Evolutionary conservation across 768 basidiomycete species (phyloP).

Genomic region (Suillus clintonianus): DNA sequence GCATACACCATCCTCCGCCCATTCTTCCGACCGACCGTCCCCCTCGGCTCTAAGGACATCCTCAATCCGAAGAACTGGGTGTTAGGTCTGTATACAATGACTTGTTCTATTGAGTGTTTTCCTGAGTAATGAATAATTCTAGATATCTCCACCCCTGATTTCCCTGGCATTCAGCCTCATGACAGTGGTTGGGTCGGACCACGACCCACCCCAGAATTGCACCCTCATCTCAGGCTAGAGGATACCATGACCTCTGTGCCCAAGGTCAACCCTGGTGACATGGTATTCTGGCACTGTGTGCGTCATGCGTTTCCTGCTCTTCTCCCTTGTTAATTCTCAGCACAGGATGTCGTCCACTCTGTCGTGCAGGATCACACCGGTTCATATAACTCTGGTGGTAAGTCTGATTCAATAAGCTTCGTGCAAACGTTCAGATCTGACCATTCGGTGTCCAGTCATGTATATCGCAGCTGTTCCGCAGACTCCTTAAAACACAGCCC

Average conservation of each 20-base stretch:
- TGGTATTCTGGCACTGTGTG: conserved; percentile 78
- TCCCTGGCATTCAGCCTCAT: conserved; percentile 46
- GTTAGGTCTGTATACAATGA: conserved; percentile 36
- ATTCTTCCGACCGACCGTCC: conserved; percentile 62
- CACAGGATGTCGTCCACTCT: conserved; percentile 46
- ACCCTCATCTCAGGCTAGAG: conserved; percentile 68
- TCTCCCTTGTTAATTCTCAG: conserved; percentile 7
- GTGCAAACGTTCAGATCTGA: not conserved
- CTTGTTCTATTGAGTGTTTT: conserved; percentile 23
- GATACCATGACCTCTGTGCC: conserved; percentile 72
- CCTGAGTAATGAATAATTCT: conserved; percentile 1
- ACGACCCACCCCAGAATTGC: conserved; percentile 50
- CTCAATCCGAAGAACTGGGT: conserved; percentile 55
- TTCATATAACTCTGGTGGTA: conserved; percentile 55
- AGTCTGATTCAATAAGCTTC: conserved; percentile 1
- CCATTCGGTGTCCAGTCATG: conserved; percentile 50
- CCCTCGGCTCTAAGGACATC: conserved; percentile 42
- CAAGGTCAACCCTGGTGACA: conserved; percentile 72
- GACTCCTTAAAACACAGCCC: conserved; percentile 61
- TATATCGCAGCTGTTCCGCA: conserved; percentile 76
- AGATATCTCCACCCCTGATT: conserved; percentile 52
- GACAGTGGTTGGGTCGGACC: conserved; percentile 39
- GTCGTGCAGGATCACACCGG: conserved; percentile 56
- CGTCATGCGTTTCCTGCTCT: conserved; percentile 7
- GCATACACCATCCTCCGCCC: conserved; percentile 75